Conservation (phyloP, 2,329 filamentous ascomycete species). For the Chalaropsis ovoidea region DNA sequence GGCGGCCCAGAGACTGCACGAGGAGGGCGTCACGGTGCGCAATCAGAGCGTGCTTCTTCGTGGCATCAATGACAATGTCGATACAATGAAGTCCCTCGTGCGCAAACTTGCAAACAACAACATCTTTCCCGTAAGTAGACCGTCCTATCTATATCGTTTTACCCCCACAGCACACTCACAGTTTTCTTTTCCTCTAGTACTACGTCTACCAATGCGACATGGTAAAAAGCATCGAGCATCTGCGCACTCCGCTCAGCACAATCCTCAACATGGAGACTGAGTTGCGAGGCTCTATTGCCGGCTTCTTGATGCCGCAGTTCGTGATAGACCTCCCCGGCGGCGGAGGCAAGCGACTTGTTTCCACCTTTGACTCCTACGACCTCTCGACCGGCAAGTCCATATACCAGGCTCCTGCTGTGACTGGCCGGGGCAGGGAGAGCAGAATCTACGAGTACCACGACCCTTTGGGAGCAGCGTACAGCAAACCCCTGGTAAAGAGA, state of each 20-base stretch:
- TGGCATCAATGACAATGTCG: conserved; percentile 47
- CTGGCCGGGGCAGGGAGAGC: conserved; percentile 37
- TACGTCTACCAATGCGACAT: conserved; percentile 59
- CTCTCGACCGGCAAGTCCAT: conserved; percentile 43
- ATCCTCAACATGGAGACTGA: conserved; percentile 49
- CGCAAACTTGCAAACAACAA: conserved; percentile 45
- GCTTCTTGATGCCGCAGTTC: conserved; percentile 53
- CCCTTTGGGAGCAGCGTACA: conserved; percentile 32
- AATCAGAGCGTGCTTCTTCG: conserved; percentile 52
- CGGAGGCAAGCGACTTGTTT: conserved; percentile 52
- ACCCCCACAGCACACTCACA: background rate
- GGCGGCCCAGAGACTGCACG: conserved; percentile 43
- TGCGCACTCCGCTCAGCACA: conserved; percentile 50
- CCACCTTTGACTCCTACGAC: conserved; percentile 45
- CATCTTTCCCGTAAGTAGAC: conserved; percentile 42
- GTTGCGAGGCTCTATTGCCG: conserved; percentile 50
- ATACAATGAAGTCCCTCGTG: conserved; percentile 46
- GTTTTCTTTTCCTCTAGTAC: conserved; percentile 37
- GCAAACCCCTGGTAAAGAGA: background rate
- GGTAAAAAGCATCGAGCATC: conserved; percentile 50
- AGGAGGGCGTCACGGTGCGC: conserved; percentile 33
- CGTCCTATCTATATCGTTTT: background rate
- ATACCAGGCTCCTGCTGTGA: conserved; percentile 47
- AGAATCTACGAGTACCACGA: conserved; percentile 50
- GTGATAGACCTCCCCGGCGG: conserved; percentile 54